Conservation (phyloP, 306 rosid genomes). For the Castanospermum australe region DNA sequence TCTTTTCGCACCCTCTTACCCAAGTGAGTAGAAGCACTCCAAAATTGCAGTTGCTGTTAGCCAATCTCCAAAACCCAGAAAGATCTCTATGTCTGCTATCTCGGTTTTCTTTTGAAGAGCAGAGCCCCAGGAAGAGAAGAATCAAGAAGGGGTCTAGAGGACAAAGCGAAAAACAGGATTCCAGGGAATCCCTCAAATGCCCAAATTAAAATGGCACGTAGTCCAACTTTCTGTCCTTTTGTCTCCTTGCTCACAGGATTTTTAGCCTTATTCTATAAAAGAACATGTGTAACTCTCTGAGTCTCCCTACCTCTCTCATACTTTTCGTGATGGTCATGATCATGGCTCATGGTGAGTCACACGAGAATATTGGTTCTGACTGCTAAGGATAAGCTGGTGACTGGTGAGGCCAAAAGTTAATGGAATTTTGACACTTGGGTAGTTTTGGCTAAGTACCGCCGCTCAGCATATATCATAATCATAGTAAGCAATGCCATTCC, state of each 20-base stretch:
- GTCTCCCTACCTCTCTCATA: not conserved
- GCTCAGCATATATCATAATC: no score
- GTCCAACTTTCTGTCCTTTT: slow-evolving; percentile 31
- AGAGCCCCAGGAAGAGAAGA: not conserved
- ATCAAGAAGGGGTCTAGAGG: not conserved
- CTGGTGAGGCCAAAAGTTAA: slow-evolving; percentile 22
- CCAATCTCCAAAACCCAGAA: slow-evolving; percentile 21
- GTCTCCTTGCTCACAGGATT: slow-evolving; percentile 19
- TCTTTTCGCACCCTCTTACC: slow-evolving; percentile 23
- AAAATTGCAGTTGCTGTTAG: not conserved
- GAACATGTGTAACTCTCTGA: not conserved
- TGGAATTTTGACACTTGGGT: not conserved
- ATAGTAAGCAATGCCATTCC: no score
- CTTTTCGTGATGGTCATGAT: not conserved
- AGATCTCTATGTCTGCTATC: not conserved
- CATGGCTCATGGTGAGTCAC: not conserved
- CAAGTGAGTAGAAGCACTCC: not conserved
- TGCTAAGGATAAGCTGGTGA: not conserved
- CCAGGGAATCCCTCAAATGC: slow-evolving; percentile 23
- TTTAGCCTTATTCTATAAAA: not conserved
- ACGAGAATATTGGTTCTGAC: not conserved
- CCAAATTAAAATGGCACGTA: slow-evolving; percentile 33
- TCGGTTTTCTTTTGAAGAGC: not conserved
- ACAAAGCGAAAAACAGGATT: not conserved
- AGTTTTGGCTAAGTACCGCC: not conserved